Conservation (phyloP, 495 filamentous ascomycete genomes). For the Xylaria longipes region DNA sequence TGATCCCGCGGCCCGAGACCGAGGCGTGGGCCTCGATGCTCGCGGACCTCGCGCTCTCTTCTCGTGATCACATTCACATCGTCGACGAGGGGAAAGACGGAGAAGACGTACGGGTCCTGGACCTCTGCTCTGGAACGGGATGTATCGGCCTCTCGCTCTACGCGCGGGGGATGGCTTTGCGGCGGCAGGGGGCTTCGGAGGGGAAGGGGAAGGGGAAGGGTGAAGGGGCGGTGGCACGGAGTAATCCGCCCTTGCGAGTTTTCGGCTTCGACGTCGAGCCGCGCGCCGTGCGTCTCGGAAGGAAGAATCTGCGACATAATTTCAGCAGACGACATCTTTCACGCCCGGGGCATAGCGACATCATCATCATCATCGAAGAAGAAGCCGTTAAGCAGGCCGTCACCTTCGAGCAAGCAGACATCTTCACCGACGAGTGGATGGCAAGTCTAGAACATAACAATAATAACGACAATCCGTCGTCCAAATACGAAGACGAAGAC, state of each 20-base stretch:
- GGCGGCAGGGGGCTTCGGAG: neutral
- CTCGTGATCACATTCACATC: neutral
- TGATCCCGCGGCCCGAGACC: slow-evolving; percentile 87
- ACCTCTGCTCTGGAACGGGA: slow-evolving; percentile 89
- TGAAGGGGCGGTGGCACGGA: neutral
- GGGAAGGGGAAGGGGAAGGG: neutral
- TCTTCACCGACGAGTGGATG: slow-evolving; percentile 52
- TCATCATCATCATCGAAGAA: slow-evolving; percentile 5
- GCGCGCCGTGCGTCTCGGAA: slow-evolving; percentile 66
- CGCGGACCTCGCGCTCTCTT: slow-evolving; percentile 49
- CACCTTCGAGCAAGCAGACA: slow-evolving; percentile 59
- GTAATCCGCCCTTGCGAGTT: slow-evolving; percentile 28
- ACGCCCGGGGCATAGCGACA: neutral
- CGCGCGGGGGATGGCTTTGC: slow-evolving; percentile 39
- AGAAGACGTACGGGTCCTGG: slow-evolving; percentile 65
- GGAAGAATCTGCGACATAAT: slow-evolving; percentile 65
- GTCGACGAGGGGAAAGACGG: neutral
- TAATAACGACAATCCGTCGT: neutral
- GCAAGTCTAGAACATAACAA: slow-evolving; percentile 5
- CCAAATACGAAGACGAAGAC: neutral
- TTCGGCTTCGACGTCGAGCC: slow-evolving; percentile 67
- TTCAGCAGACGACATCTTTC: slow-evolving; percentile 9
- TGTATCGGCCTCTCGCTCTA: slow-evolving; percentile 83
- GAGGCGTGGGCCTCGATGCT: slow-evolving; percentile 70
- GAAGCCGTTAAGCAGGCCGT: slow-evolving; percentile 33